phyloP scores from a whole-genome alignment of 176 grass and related monocot species.

The sorghum (Sorghum bicolor) region DNA sequence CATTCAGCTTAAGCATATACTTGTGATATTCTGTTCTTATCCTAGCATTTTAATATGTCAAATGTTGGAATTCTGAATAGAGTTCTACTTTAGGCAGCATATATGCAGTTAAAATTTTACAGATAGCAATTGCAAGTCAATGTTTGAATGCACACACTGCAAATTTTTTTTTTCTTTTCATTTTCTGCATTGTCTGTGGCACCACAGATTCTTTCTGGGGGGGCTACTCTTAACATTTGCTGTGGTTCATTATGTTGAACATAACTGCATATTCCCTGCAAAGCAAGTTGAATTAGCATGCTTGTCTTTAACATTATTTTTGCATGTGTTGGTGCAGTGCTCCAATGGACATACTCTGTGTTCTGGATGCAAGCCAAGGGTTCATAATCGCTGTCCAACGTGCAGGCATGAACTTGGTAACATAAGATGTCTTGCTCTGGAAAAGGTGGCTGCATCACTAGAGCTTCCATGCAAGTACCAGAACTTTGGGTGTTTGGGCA shows the following conservation, averaged over 20 bases:
- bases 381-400: constrained; percentile 91
- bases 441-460: constrained; percentile 87
- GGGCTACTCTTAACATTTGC: background rate
- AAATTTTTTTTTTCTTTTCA: background rate
- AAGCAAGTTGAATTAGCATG: background rate
- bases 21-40: background rate
- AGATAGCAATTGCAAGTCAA: background rate
- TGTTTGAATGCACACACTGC: background rate
- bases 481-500: constrained; percentile 79
- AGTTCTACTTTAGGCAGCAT: background rate
- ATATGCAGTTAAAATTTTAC: background rate
- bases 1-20: background rate
- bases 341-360: constrained; percentile 93
- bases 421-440: constrained; percentile 88
- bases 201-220: background rate
- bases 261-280: background rate
- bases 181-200: background rate
- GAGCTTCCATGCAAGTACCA: constrained; percentile 93
- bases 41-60: background rate
- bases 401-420: constrained; percentile 94
- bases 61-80: background rate
- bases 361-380: constrained; percentile 85
- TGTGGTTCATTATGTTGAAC: background rate
- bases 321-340: constrained; percentile 55
- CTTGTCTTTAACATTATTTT: background rate